Conservation (phyloP, 2,329 filamentous ascomycete genomes). For the Fusarium ambrosium region DNA sequence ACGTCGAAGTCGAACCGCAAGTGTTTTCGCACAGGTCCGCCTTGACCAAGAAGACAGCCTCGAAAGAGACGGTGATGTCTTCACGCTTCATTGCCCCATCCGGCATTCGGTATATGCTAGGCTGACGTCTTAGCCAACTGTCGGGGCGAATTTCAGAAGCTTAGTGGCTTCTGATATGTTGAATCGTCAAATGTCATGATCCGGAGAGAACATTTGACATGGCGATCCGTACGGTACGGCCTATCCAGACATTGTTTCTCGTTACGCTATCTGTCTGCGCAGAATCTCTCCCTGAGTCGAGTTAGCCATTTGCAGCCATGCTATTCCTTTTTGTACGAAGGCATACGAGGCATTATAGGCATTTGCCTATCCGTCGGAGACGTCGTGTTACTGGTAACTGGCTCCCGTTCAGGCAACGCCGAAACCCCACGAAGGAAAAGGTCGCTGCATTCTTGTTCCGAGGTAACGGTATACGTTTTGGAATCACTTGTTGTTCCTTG, state of each 20-base stretch:
- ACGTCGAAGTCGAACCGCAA: neutral
- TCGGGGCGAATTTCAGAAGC: neutral
- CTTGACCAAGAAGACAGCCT: neutral
- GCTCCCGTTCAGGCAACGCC: conserved; percentile 47
- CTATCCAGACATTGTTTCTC: conserved; percentile 50
- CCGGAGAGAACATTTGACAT: conserved; percentile 44
- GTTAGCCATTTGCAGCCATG: conserved; percentile 2
- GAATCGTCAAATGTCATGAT: conserved; percentile 21
- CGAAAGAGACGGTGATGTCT: neutral
- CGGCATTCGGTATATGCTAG: neutral
- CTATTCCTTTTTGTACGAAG: neutral
- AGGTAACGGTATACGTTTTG: conserved; percentile 30
- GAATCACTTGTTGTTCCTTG: conserved; percentile 7
- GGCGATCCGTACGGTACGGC: conserved; percentile 49
- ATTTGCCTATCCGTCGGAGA: conserved; percentile 18
- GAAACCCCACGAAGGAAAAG: conserved; percentile 43
- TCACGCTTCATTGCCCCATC: neutral
- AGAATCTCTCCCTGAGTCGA: neutral
- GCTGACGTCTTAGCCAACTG: neutral
- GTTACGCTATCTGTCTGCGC: conserved; percentile 23
- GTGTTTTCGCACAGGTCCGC: neutral
- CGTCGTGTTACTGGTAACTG: conserved; percentile 3
- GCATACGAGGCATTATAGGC: conserved; percentile 31
- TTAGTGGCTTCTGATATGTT: neutral
- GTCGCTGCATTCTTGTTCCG: conserved; percentile 45